Evolutionary conservation across 768 basidiomycete species (phyloP).

Genomic region (Pleurotus platypus): DNA sequence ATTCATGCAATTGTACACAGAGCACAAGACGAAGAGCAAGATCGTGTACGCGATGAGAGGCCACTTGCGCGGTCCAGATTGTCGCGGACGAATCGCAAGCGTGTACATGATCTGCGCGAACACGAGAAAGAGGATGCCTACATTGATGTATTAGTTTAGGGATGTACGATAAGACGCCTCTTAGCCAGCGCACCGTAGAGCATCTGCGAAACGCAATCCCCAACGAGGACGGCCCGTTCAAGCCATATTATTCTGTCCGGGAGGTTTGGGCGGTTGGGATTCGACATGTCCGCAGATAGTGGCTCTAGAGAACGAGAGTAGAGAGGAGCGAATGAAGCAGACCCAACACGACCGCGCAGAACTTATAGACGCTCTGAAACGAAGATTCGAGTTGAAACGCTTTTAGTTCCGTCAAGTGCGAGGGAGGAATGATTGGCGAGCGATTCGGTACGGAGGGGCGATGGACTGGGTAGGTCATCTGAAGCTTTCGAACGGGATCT

Average conservation of each 20-base stretch:
- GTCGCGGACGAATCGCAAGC: slow-evolving; percentile 7
- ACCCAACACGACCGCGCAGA: background rate
- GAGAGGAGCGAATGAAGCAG: background rate
- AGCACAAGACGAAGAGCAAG: slow-evolving; percentile 21
- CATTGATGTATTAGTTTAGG: background rate
- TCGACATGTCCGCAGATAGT: slow-evolving; percentile 2
- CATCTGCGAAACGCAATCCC: slow-evolving; percentile 11
- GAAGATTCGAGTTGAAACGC: slow-evolving; percentile 2
- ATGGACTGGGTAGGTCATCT: background rate
- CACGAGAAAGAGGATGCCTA: slow-evolving; percentile 8
- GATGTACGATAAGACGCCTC: background rate
- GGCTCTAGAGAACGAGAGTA: background rate
- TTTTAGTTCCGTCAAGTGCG: background rate
- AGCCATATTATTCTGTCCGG: slow-evolving; percentile 9
- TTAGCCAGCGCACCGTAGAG: slow-evolving; percentile 4
- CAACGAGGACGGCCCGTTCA: slow-evolving; percentile 9
- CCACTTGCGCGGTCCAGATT: slow-evolving; percentile 11
- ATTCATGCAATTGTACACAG: slow-evolving; percentile 23
- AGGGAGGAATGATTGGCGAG: background rate
- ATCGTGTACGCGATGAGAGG: slow-evolving; percentile 23
- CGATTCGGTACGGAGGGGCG: background rate
- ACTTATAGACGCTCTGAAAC: slow-evolving; percentile 8
- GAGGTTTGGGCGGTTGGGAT: slow-evolving; percentile 10
- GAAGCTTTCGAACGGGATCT: background rate
- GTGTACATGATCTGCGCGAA: slow-evolving; percentile 10